phyloP scores from a whole-genome alignment of 1,284 basidiomycete species.

The Tylopilus sp. region DNA sequence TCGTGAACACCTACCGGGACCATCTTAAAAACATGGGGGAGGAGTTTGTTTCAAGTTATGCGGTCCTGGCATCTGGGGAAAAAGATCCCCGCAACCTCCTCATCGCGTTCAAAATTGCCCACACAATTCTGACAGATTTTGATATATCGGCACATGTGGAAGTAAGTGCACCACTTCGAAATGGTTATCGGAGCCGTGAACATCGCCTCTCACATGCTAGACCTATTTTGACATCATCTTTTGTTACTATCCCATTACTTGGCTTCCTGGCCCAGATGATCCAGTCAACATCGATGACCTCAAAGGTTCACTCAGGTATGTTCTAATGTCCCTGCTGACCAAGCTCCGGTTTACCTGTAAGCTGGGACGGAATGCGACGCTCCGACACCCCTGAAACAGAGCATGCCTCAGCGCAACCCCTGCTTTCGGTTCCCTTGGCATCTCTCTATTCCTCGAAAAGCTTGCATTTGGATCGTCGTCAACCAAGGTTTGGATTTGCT shows the following conservation, averaged over 20 bases:
- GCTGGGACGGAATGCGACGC: neutral
- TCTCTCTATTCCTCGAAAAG: constrained; percentile 91
- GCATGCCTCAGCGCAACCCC: constrained; percentile 75
- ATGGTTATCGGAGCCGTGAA: neutral
- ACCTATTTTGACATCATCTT: constrained; percentile 93
- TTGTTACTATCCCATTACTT: constrained; percentile 99
- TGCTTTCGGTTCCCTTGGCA: constrained; percentile 77
- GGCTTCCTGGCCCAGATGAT: constrained; percentile 90
- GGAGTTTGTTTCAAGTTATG: constrained; percentile 74
- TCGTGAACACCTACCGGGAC: constrained; percentile 69
- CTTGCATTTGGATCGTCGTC: constrained; percentile 76
- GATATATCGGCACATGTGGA: constrained; percentile 72
- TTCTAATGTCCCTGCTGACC: neutral
- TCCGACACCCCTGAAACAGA: constrained; percentile 24
- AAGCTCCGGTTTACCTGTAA: constrained; percentile 23
- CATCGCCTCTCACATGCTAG: constrained; percentile 38
- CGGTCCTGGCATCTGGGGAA: constrained; percentile 83
- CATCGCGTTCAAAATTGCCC: constrained; percentile 82
- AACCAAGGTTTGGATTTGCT: constrained; percentile 62
- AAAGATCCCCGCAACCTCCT: constrained; percentile 96
- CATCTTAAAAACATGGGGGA: constrained; percentile 70
- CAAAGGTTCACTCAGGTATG: constrained; percentile 65
- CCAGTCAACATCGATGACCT: constrained; percentile 90
- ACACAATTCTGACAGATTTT: constrained; percentile 85
- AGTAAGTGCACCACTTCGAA: constrained; percentile 41